Conservation (phyloP, 345 rosid genomes). For the Boechera stricta region DNA sequence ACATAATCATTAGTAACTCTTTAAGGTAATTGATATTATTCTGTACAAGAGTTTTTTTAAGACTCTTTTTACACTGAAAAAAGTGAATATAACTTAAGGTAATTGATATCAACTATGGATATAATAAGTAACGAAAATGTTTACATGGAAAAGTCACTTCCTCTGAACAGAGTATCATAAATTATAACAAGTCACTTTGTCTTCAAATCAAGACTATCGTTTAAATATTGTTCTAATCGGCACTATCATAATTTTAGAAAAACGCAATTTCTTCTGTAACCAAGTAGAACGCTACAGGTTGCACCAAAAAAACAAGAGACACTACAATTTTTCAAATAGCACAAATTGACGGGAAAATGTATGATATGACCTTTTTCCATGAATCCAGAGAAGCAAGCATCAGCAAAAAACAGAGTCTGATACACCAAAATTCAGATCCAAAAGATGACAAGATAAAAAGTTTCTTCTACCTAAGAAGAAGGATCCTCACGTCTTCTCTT, state of each 20-base stretch:
- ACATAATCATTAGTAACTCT: background rate
- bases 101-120: background rate
- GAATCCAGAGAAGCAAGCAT: conserved; percentile 12
- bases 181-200: background rate
- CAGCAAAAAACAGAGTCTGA: conserved; percentile 34
- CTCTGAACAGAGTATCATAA: too few relatives aligned
- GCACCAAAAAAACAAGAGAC: too few relatives aligned
- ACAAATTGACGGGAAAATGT: background rate
- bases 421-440: conserved; percentile 32
- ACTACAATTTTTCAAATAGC: too few relatives aligned
- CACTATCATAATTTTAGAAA: background rate
- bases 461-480: conserved; percentile 25
- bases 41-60: background rate
- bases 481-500: conserved; percentile 74
- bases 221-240: background rate
- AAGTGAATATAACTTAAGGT: too few relatives aligned
- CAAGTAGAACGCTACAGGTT: too few relatives aligned
- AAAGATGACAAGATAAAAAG: conserved; percentile 18
- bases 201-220: background rate
- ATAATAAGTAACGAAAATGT: too few relatives aligned
- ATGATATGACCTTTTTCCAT: background rate
- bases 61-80: too few relatives aligned
- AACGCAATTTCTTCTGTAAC: too few relatives aligned
- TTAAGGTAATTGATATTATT: background rate
- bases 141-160: background rate